phyloP scores from a whole-genome alignment of 1,284 basidiomycete genomes.

The Lentinula novae-zelandiae region DNA sequence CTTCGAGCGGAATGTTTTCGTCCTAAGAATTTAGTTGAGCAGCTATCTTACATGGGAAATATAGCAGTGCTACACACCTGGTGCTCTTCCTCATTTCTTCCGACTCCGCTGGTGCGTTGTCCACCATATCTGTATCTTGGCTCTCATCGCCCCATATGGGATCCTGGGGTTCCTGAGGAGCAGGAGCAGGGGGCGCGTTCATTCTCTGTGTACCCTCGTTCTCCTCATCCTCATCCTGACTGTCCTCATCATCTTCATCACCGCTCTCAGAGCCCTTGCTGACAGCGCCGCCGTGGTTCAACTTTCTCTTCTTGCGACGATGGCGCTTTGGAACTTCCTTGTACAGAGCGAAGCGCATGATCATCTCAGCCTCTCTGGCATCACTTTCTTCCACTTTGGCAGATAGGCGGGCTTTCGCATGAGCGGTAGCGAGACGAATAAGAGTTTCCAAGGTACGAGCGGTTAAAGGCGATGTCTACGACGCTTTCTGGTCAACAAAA shows the following conservation, averaged over 20 bases:
- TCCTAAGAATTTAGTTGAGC: conserved; percentile 43
- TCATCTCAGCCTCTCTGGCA: conserved; percentile 89
- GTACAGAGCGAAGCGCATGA: conserved; percentile 96
- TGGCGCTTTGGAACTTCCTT: conserved; percentile 90
- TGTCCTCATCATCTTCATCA: conserved; percentile 47
- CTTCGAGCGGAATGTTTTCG: conserved; percentile 68
- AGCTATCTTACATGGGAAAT: conserved; percentile 1
- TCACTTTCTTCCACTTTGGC: conserved; percentile 82
- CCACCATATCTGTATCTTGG: conserved; percentile 63
- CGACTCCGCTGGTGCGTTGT: conserved; percentile 34
- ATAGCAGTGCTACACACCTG: conserved; percentile 39
- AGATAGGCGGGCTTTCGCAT: conserved; percentile 94
- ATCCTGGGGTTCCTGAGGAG: conserved; percentile 34
- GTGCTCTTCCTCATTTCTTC: conserved; percentile 38
- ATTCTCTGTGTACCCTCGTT: conserved; percentile 50
- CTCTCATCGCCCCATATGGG: conserved; percentile 59
- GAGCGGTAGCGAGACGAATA: conserved; percentile 96
- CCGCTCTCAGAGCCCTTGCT: conserved; percentile 36
- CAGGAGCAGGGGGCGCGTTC: conserved; percentile 31
- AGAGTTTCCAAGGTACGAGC: conserved; percentile 98
- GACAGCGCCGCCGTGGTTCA: conserved; percentile 58
- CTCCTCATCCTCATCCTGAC: conserved; percentile 47
- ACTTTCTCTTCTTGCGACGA: conserved; percentile 77
- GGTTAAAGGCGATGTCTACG: conserved; percentile 91
- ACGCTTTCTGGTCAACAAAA: conserved; percentile 12